Base-by-base conservation (phyloP, 352 stramenopile species). In the Globisporangium irregulare region DNA sequence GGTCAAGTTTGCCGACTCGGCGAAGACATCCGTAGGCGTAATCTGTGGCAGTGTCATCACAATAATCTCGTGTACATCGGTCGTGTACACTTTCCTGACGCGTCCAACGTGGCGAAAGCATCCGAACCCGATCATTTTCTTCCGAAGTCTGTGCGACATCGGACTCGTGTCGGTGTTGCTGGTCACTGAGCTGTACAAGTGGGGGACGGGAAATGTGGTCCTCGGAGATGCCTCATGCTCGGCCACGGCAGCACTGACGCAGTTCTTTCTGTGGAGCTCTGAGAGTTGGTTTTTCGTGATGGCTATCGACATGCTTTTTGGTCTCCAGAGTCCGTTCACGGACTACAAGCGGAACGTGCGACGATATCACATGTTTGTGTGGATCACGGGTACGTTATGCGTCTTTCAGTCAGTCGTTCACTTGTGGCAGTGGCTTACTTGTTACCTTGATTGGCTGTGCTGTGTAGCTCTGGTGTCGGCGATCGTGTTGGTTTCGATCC, bases 221-320 rank as follows among this genome's bases (percentile, higher is more conserved):
- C 80, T 92, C 24, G 75, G 63, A 27, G 70, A 70, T 14, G 67
- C 78, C 5, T 84, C 77, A 15, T 95, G 87, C 55, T 84, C 79
- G 27, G 73, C 78, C 12, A 91, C 84, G 9, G 88, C 88, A 24
- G 88, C 79, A 4, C 71, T 95, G 9, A 95, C 87, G 43, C 86
- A 95, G 77, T 90, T 95, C 67, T 94, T 94, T 62, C 72, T 95
- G n/a, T 93, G 87, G 82, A 86, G 78, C 15, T 94, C 88, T 10
- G 88, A 95, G 71, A 93, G 85, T 66, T 95, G 88, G 88, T 95
- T 95, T 67, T 92, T 93, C 61, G 86, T 95, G 64, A 95, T 95
- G 88, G 83, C 88, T 22, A 92, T 94, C 64, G 88, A 95, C 68
- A 92, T 95, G 85, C 72, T 92, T 43, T 90, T 80, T 48, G 93